These are phyloP conservation scores for Pelagophyceae sp. DNA, from an alignment of 352 stramenopile genomes.

Conservation along the genomic window DNA sequence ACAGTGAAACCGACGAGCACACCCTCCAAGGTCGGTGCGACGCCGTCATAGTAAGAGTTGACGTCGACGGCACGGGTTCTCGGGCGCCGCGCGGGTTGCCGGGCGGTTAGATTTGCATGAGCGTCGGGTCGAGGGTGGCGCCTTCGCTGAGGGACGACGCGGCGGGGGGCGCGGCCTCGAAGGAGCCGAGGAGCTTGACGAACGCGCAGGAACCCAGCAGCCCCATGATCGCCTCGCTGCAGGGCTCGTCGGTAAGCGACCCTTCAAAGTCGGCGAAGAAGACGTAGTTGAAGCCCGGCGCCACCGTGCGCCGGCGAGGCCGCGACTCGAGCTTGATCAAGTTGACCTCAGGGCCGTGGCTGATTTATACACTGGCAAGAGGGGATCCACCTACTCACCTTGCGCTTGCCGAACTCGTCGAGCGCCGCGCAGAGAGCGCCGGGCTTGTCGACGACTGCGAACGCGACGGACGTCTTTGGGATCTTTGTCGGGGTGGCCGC, in stretches of 20 bases:
- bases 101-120: slow-evolving; percentile 20
- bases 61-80: no score
- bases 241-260: not conserved
- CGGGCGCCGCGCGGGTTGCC: no score
- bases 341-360: no score
- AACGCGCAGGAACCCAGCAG: not conserved
- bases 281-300: slow-evolving; percentile 19
- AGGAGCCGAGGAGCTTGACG: slow-evolving; percentile 20
- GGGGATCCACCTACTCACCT: no score
- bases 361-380: no score
- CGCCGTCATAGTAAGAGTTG: no score
- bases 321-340: slow-evolving; percentile 31
- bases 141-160: not conserved
- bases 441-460: slow-evolving; percentile 28
- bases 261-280: slow-evolving; percentile 16
- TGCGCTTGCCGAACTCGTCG: slow-evolving; percentile 23
- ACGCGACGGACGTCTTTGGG: slow-evolving; percentile 29
- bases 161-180: not conserved
- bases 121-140: not conserved
- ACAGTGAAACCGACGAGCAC: no score
- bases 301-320: slow-evolving; percentile 8
- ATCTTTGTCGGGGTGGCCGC: not conserved
- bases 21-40: no score
- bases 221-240: not conserved
- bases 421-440: slow-evolving; percentile 23